phyloP scores from a whole-genome alignment of 768 basidiomycete species.

The Glaciozyma martinii region DNA sequence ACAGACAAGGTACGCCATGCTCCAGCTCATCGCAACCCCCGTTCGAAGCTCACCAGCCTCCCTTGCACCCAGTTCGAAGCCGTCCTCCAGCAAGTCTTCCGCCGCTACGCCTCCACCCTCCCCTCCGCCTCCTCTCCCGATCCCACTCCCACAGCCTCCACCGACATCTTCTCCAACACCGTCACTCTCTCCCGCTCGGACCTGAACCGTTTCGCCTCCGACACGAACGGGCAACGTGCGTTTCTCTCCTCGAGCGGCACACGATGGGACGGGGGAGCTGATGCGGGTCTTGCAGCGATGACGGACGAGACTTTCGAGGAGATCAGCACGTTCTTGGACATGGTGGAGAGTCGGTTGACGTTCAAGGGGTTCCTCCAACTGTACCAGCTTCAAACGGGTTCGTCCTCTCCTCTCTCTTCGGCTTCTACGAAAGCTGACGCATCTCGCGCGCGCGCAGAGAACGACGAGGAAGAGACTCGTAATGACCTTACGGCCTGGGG shows the following conservation, averaged over 20 bases:
- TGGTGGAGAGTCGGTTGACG: background rate
- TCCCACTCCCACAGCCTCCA: background rate
- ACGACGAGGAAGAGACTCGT: background rate
- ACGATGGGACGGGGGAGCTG: background rate
- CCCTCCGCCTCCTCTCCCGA: background rate
- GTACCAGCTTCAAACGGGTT: slow-evolving; percentile 1
- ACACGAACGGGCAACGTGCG: slow-evolving; percentile 1
- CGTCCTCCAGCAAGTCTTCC: background rate
- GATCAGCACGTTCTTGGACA: background rate
- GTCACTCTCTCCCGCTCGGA: background rate
- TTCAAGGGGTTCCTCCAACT: slow-evolving; percentile 7
- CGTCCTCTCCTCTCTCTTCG: background rate
- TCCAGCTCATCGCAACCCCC: too few relatives aligned
- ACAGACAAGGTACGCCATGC: background rate
- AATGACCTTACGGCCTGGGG: slow-evolving; percentile 1
- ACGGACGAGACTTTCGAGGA: background rate
- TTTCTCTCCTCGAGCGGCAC: background rate
- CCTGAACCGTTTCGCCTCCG: background rate
- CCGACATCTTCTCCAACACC: background rate
- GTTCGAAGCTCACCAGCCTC: background rate
- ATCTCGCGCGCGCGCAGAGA: background rate
- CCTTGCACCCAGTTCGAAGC: background rate
- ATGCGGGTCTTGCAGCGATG: background rate
- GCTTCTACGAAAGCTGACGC: background rate
- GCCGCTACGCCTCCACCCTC: background rate